These are phyloP conservation scores for Solanum sitiens DNA, from an alignment of 257 asterid genomes.

Conservation along the genomic window DNA sequence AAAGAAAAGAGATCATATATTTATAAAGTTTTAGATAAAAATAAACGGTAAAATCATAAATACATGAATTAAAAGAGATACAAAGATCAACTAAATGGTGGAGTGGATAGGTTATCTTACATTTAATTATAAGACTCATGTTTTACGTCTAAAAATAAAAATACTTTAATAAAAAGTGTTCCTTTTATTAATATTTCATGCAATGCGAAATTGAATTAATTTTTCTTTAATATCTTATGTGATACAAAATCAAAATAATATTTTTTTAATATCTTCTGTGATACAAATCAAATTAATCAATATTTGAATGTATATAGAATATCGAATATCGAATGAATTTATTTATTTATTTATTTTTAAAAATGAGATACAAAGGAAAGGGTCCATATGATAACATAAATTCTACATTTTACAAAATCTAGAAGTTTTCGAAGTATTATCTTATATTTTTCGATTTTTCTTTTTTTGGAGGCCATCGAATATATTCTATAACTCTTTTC, in stretches of 20 bases:
- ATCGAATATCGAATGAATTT: not conserved
- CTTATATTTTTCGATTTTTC: not conserved
- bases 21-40: not conserved
- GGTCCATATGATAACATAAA: not conserved
- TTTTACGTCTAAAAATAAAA: not conserved
- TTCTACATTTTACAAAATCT: not conserved
- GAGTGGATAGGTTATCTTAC: fast-evolving
- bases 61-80: not conserved
- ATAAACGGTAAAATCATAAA: not conserved
- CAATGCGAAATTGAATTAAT: not conserved
- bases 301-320: fast-evolving
- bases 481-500: not conserved
- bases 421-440: not conserved
- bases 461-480: not conserved
- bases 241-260: too few relatives aligned
- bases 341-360: too few relatives aligned
- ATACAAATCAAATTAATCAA: not conserved
- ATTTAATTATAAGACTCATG: not conserved
- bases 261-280: fast-evolving
- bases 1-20: not conserved
- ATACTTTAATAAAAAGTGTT: too few relatives aligned
- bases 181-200: too few relatives aligned
- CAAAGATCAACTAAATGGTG: not conserved
- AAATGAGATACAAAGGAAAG: not conserved
- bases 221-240: too few relatives aligned